Evolutionary conservation across 169 alveolate genomes (phyloP).

Genomic region (Babesia microti): DNA sequence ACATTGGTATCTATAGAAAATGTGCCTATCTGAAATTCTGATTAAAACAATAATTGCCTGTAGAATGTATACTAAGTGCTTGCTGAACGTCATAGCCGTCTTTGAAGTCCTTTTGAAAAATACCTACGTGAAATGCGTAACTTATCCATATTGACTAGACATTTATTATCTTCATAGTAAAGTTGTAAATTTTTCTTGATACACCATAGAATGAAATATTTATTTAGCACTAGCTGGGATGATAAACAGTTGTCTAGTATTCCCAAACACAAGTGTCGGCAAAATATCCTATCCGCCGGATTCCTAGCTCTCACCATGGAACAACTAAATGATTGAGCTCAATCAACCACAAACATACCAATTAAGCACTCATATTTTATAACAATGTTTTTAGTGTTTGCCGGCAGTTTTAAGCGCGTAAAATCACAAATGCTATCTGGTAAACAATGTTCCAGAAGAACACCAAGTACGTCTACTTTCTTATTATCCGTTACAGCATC

Average conservation of each 20-base stretch:
- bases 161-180: conserved; percentile 1
- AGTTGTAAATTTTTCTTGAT: conserved; percentile 7
- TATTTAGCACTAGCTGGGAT: conserved; percentile 2
- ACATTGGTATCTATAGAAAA: too few relatives aligned
- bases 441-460: conserved; percentile 15
- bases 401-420: not conserved
- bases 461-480: conserved; percentile 1
- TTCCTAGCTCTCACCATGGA: conserved; percentile 6
- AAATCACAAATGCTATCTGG: conserved; percentile 4
- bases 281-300: conserved; percentile 6
- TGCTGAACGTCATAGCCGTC: too few relatives aligned
- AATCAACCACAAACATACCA: conserved; percentile 3
- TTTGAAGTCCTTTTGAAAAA: conserved; percentile 8
- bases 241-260: conserved; percentile 10
- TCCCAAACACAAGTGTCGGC: conserved; percentile 24
- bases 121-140: not conserved
- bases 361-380: conserved; percentile 8
- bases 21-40: too few relatives aligned
- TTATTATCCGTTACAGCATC: conserved; percentile 1
- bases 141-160: conserved; percentile 17
- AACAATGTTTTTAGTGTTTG: not conserved
- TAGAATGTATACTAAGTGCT: too few relatives aligned
- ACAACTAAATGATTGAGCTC: conserved; percentile 29
- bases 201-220: conserved; percentile 8
- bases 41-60: too few relatives aligned